Conservation (phyloP, 768 basidiomycete species). For the Cystofilobasidium macerans region DNA sequence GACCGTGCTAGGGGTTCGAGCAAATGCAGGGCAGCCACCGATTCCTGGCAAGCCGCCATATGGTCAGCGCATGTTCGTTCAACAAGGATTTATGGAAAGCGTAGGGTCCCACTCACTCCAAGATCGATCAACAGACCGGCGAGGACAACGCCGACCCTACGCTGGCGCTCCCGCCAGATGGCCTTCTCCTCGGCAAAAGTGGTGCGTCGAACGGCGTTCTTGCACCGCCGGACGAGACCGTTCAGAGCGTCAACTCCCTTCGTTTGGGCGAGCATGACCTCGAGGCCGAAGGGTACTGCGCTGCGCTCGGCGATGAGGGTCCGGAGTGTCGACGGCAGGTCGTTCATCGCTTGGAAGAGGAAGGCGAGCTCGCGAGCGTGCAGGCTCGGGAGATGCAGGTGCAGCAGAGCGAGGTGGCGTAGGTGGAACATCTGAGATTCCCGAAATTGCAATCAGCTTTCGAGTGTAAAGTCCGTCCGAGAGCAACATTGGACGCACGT, state of each 20-base stretch:
- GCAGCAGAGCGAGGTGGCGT: slow-evolving; percentile 16
- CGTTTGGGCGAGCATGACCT: slow-evolving; percentile 21
- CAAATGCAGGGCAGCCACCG: slow-evolving; percentile 12
- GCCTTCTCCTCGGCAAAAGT: not conserved
- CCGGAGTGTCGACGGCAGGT: slow-evolving; percentile 2
- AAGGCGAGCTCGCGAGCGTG: slow-evolving; percentile 21
- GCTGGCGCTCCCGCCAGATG: slow-evolving; percentile 14
- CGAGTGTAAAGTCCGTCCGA: too few species aligned
- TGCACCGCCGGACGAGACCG: slow-evolving; percentile 6
- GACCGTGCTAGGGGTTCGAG: slow-evolving; percentile 6
- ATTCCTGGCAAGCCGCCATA: not conserved
- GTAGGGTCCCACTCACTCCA: slow-evolving; percentile 5
- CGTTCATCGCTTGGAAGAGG: not conserved
- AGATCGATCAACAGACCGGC: slow-evolving; percentile 4
- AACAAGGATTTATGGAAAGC: not conserved
- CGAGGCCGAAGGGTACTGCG: slow-evolving; percentile 18
- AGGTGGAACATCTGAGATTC: slow-evolving; percentile 18
- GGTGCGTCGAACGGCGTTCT: not conserved
- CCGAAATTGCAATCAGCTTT: too few species aligned
- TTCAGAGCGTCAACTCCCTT: slow-evolving; percentile 20
- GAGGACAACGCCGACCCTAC: slow-evolving; percentile 14
- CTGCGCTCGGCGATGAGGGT: not conserved
- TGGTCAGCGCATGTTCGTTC: not conserved
- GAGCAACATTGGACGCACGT: not conserved
- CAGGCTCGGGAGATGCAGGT: slow-evolving; percentile 17